phyloP scores from a whole-genome alignment of 352 stramenopile species.

The Globisporangium acanthophoron region DNA sequence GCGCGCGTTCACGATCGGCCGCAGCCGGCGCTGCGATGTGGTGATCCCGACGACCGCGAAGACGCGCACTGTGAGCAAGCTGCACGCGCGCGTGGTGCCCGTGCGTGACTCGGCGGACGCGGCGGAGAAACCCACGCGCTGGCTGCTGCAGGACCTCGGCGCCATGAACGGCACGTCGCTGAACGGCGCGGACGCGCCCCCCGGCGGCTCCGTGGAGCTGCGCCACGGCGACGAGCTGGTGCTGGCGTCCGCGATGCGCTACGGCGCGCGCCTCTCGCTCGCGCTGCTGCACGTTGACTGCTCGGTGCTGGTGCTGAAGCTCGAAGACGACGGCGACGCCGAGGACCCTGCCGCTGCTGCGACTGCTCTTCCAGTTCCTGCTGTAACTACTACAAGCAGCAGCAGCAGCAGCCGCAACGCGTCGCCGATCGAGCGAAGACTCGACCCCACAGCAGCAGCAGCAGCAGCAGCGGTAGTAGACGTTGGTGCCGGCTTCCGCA shows the following conservation, averaged over 20 bases:
- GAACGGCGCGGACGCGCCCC: conserved; percentile 57
- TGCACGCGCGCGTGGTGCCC: conserved; percentile 56
- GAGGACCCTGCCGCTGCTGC: background rate
- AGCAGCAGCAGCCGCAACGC: conserved; percentile 6
- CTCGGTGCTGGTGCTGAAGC: conserved; percentile 37
- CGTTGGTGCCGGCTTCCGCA: conserved; percentile 7
- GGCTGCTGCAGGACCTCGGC: conserved; percentile 76
- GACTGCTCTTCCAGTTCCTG: too few relatives aligned
- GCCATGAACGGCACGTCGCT: conserved; percentile 78
- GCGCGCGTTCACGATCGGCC: conserved; percentile 58
- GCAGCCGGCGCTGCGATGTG: conserved; percentile 63
- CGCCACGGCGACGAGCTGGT: conserved; percentile 66
- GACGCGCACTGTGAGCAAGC: conserved; percentile 75
- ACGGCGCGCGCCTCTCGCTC: conserved; percentile 47
- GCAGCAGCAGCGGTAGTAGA: background rate
- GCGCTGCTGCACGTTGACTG: conserved; percentile 35
- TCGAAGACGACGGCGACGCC: conserved; percentile 12
- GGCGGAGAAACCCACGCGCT: conserved; percentile 23
- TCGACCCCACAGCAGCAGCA: background rate
- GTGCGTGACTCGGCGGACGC: conserved; percentile 11
- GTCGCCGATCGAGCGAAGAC: background rate
- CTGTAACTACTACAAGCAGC: conserved; percentile 8
- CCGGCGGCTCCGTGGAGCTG: conserved; percentile 51
- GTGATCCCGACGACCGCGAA: conserved; percentile 63
- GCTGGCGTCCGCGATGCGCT: conserved; percentile 57